Base-by-base conservation (phyloP, 495 filamentous ascomycete genomes). In the Chaetomium fimeti region DNA sequence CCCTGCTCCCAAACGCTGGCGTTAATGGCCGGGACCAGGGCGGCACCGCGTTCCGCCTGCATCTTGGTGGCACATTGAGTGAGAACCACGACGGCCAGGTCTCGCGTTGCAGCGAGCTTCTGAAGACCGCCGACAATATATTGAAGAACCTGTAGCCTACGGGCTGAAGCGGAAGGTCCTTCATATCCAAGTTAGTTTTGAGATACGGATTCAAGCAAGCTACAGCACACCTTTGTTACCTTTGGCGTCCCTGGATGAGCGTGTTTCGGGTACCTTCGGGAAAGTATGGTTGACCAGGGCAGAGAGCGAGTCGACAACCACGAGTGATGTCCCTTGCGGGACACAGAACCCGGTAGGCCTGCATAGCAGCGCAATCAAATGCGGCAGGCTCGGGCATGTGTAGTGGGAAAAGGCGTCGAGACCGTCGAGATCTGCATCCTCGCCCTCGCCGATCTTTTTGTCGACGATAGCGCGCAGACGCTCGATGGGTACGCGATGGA, bases 221-320 rank as follows among this genome's bases (percentile, higher is more conserved):
- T 27, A 25, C 27, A 52, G 57, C 69, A 45, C 28, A 74, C 69
- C 64, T 71, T 69, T 74, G 22, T 32, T 67, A 9, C 65, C 55
- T 61, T 68, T 70, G 40, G 67, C 47, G 56, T 74, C 72, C 9
- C 25, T 62, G 18, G 45, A 27, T 3, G 47, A 47, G 47, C 67
- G 71, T 22, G 63, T 67, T 22, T 68, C 73, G 29, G 66, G 68
- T 5, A 63, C 73, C 61, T 71, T 79, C 11, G 87, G 88, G 60
- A 92, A 92, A 47, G 91, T 88, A 56, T 87, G 81, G 59, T 87
- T 86, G 65, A 94, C 80, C n/a, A 89, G 78, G 16, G 84, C 85
- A 11, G 91, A 91, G 20, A 94, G 74, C 1, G 87, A 87, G 72
- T 94, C 91, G 67, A 96, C 78, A 12, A 95, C 81, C n/a, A 96